phyloP scores from a whole-genome alignment of 345 rosid genomes.

The Syzygium aqueum region DNA sequence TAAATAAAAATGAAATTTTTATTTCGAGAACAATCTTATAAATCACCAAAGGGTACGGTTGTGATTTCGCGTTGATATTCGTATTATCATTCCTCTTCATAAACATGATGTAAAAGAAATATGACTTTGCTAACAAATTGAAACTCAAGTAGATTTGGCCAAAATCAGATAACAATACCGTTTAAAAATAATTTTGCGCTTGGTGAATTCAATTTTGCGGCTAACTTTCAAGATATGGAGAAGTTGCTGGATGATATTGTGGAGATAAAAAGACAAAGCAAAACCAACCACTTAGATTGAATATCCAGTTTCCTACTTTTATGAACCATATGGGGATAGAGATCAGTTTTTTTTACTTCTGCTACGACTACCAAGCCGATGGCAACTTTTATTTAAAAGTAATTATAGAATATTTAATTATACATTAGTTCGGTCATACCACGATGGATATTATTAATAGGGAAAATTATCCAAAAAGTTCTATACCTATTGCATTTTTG shows the following conservation, averaged over 20 bases:
- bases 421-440: too few species aligned
- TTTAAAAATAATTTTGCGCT: not conserved
- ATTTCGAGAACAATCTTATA: not conserved
- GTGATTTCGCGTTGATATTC: not conserved
- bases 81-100: accelerated
- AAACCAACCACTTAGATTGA: not conserved
- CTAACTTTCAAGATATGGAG: not conserved
- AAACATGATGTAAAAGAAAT: not conserved
- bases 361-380: not conserved
- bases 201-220: not conserved
- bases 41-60: not conserved
- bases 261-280: not conserved
- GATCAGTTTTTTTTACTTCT: not conserved
- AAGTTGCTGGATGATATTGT: not conserved
- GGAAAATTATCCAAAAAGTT: too few species aligned
- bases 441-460: not conserved
- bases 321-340: not conserved
- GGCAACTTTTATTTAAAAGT: not conserved
- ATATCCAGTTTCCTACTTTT: too few species aligned
- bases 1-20: accelerated
- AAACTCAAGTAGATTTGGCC: not conserved
- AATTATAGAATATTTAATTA: too few species aligned
- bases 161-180: not conserved
- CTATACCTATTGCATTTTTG: too few species aligned
- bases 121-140: not conserved